Evolutionary conservation across 2,329 filamentous ascomycete species (phyloP), one percentile per base, ranked within the genome.

Genomic region (Lachnellula hyalina): DNA sequence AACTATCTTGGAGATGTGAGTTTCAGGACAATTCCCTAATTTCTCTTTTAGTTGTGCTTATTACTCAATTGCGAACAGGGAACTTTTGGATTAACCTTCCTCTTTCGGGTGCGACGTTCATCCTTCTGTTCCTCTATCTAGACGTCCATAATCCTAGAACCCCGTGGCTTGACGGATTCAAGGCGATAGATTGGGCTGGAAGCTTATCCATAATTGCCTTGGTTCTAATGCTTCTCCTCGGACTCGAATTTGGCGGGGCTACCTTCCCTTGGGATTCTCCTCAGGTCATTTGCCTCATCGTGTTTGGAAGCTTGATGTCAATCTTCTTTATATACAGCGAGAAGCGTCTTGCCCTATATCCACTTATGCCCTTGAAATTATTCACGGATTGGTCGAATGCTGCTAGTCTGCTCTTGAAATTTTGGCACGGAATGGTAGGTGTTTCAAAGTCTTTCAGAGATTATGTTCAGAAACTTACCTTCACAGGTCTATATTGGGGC

Each of bases 171-270:
- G 71, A 80, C 35, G 85, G 85, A 0, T 69, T 89, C 8, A 80
- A 79, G 56, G 81, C 80, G 0, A 73, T 82, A 19, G 79, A 82
- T 62, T 82, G 79, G 78, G 59, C 74, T n/a, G 87, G 87, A 1
- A 82, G 79, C 0, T 45, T 85, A 12, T 55, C 51, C 32, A 82
- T 95, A 67, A 80, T 92, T 25, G 86, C 84, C 42, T 87, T 85
- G 21, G 90, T 87, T 0, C 75, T 95, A 28, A 91, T 94, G 86
- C 77, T 95, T 62, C 80, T 96, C 2, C 82, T 96, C 40, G 90
- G 90, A 1, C 80, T 96, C 7, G 86, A 94, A 63, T 89, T 92
- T 60, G 91, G 90, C 51, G 90, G 89, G 50, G 80, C 89, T 49
- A 76, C 77, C 32, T 82, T 81, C 59, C 84, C 32, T 11, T 96